Evolutionary conservation across 768 basidiomycete genomes (phyloP).

Genomic region (Pleurotus sapidus): DNA sequence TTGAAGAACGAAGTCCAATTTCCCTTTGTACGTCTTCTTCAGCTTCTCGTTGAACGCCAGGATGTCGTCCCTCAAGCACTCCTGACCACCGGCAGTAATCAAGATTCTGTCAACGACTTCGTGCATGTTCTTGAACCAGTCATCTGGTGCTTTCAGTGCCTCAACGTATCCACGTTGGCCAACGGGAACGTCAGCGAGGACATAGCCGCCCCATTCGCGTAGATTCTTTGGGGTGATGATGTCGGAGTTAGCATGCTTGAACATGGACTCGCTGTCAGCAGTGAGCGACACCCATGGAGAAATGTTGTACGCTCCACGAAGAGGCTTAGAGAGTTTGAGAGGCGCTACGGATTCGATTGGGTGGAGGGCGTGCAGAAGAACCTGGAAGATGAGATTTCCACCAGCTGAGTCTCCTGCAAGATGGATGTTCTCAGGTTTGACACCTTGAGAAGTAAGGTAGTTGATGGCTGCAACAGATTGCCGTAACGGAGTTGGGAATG

Average conservation of each 20-base stretch:
- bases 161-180: slow-evolving; percentile 21
- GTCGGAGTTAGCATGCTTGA: slow-evolving; percentile 17
- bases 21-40: slow-evolving; percentile 5
- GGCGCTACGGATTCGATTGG: slow-evolving; percentile 25
- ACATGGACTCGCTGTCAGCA: slow-evolving; percentile 11
- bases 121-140: slow-evolving; percentile 27
- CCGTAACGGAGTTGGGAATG: slow-evolving; percentile 27
- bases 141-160: slow-evolving; percentile 18
- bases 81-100: slow-evolving; percentile 24
- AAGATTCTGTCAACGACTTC: slow-evolving; percentile 19
- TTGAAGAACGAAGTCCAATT: slow-evolving; percentile 14
- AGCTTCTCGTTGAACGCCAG: slow-evolving; percentile 15
- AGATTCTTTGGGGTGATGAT: slow-evolving; percentile 14
- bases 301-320: slow-evolving; percentile 32
- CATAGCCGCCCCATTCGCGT: slow-evolving; percentile 15
- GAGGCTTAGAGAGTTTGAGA: slow-evolving; percentile 16
- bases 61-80: slow-evolving; percentile 26
- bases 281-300: slow-evolving; percentile 25
- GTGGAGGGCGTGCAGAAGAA: slow-evolving; percentile 34
- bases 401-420: slow-evolving; percentile 37
- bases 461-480: slow-evolving; percentile 24
- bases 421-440: slow-evolving; percentile 28
- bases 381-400: slow-evolving; percentile 30
- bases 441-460: slow-evolving; percentile 25
- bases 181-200: slow-evolving; percentile 12